Evolutionary conservation across 2,329 filamentous ascomycete genomes (phyloP).

Genomic region (Alternaria arbusti): DNA sequence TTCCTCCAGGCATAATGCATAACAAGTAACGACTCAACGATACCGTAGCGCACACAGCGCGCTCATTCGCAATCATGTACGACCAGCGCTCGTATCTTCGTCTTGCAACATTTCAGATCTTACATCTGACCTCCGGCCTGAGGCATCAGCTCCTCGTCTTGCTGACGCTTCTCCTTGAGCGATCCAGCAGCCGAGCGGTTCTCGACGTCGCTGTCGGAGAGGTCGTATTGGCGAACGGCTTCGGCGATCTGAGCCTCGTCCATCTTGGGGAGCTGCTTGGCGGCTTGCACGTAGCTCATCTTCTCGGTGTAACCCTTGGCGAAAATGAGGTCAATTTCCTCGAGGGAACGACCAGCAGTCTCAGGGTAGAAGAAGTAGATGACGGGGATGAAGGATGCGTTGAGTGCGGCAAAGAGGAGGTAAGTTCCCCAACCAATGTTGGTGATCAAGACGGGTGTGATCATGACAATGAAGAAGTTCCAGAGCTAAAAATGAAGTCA

Average conservation of each 20-base stretch:
- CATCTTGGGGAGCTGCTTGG: constrained; percentile 45
- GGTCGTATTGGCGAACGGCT: constrained; percentile 43
- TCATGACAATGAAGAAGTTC: constrained; percentile 56
- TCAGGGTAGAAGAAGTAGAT: constrained; percentile 65
- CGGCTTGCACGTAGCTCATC: constrained; percentile 47
- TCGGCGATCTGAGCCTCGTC: constrained; percentile 43
- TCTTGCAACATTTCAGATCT: not conserved
- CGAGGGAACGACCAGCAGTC: constrained; percentile 57
- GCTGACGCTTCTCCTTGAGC: constrained; percentile 32
- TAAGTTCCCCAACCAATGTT: constrained; percentile 51
- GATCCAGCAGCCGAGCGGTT: constrained; percentile 31
- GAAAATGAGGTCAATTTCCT: constrained; percentile 61
- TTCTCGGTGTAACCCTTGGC: constrained; percentile 46
- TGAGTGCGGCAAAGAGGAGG: constrained; percentile 60
- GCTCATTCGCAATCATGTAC: constrained; percentile 14
- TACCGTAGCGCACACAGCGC: constrained; percentile 19
- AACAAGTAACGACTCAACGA: constrained; percentile 20
- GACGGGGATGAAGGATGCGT: constrained; percentile 59
- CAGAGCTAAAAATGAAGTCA: constrained; percentile 43
- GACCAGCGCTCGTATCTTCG: constrained; percentile 21
- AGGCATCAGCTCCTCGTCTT: constrained; percentile 29
- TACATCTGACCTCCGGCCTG: constrained; percentile 20
- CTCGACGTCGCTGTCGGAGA: constrained; percentile 41
- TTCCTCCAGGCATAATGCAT: constrained; percentile 16
- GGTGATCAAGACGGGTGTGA: constrained; percentile 49